Base-by-base conservation (phyloP, 2,329 filamentous ascomycete species). In the Venturia nashicola region DNA sequence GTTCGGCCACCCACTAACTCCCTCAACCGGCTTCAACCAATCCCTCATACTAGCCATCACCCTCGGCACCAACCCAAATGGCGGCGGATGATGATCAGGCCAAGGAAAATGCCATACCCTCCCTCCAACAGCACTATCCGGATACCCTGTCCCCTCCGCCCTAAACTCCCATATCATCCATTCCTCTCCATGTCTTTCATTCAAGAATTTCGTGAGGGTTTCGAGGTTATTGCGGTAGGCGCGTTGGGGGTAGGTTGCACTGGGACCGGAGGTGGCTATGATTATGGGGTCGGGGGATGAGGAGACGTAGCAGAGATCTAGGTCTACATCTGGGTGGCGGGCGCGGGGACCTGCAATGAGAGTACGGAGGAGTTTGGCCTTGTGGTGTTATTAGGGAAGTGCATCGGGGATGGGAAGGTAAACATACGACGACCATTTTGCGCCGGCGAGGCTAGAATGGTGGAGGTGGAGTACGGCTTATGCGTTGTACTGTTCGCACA, bases 161-260 rank as follows among this genome's bases (percentile, higher is more conserved):
- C 94, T 87, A 70, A 99, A 99, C 76, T 99, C 94, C 91, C 93
- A 99, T 70, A 99, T 96, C 3, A 88, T 86, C 94, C 94, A 99
- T 67, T 94, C 79, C 34, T 85, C 77, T 36, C 83, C 87, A 76
- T 99, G 94, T 71, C 91, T 90, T 55, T 82, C 79, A 76, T 97
- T 91, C 67, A 99, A 86, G 73, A 93, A 99, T 67, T 84, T 83
- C 65, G 97, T 90, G 27, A 99, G 84, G 46, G 87, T 84, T 71
- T 95, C 88, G 61, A 96, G 86, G 0, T 93, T 93, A 72, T 96
- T 99, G 71, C 94, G 90, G 76, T 97, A 99, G 66, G 91, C 91
- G 67, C 89, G 86, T 73, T 96, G 88, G 0, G 94, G 93, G 72
- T 95, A 97, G 20, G 90, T 91, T 67, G 89, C 88, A 18, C 88